A percentile compares a stretch with the other conserved stretches of the same genome.
Evolutionary conservation across 1,284 basidiomycete species (phyloP).

Genomic region (Xerocomus subilludens): DNA sequence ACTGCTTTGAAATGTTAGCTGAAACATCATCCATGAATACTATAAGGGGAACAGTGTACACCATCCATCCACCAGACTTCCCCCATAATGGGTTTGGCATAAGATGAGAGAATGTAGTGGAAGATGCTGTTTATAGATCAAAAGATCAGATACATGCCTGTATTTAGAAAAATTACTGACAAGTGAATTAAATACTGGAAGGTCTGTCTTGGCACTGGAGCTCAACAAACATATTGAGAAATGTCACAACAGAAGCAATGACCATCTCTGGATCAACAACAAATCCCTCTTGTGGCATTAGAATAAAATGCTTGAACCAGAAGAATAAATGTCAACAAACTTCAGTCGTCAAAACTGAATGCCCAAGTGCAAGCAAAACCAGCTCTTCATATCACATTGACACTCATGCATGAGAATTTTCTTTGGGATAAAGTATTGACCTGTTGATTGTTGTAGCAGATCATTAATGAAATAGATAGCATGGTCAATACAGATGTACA

Average conservation of each 20-base stretch:
- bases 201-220: conserved; percentile 3
- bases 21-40: conserved; percentile 53
- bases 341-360: conserved; percentile 1
- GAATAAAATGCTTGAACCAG: conserved; percentile 1
- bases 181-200: background rate
- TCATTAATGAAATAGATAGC: conserved; percentile 46
- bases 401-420: conserved; percentile 37
- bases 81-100: conserved; percentile 33
- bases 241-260: conserved; percentile 24
- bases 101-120: background rate
- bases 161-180: background rate
- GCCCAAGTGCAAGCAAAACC: conserved; percentile 13
- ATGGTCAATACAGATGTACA: background rate
- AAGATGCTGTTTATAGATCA: conserved; percentile 15
- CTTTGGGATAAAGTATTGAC: conserved; percentile 43
- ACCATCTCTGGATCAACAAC: conserved; percentile 23
- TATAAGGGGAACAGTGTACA: conserved; percentile 43
- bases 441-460: conserved; percentile 30
- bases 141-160: background rate
- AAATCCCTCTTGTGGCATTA: conserved; percentile 29
- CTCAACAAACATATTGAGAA: conserved; percentile 28
- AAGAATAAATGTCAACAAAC: conserved; percentile 19
- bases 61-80: conserved; percentile 31
- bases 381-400: background rate
- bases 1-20: conserved; percentile 53